phyloP scores from a whole-genome alignment of 179 eudicot species.

The Vitellaria paradoxa region DNA sequence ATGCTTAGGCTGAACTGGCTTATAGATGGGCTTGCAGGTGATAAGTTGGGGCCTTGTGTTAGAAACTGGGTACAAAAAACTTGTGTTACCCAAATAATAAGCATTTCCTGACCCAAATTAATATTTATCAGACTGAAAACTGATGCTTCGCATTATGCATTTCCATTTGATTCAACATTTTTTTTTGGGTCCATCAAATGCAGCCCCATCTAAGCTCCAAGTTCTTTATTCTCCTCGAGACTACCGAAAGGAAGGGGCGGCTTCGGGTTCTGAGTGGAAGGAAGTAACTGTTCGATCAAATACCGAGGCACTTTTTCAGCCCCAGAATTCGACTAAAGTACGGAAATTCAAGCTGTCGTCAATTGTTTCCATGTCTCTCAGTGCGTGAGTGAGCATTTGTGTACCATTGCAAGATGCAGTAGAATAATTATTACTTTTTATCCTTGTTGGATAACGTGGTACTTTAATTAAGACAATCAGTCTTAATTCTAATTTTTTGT shows the following conservation, averaged over 20 bases:
- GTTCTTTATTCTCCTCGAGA: constrained; percentile 71
- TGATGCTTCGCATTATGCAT: not conserved
- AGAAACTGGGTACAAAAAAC: not conserved
- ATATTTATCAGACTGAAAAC: not conserved
- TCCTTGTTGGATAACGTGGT: not conserved
- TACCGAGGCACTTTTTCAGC: constrained; percentile 69
- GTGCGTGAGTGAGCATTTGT: constrained; percentile 44
- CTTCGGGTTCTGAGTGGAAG: constrained; percentile 71
- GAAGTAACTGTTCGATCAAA: constrained; percentile 75
- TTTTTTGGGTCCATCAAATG: constrained; percentile 2
- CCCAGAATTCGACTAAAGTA: constrained; percentile 49
- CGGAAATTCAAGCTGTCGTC: constrained; percentile 60
- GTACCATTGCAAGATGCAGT: not conserved
- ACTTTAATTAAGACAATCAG: too few relatives aligned
- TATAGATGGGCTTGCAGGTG: not conserved
- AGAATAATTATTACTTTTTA: not conserved
- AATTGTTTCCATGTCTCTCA: constrained; percentile 59
- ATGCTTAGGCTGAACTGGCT: not conserved
- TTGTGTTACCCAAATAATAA: not conserved
- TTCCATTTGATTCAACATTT: constrained; percentile 4
- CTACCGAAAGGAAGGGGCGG: constrained; percentile 63
- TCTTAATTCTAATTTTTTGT: too few relatives aligned
- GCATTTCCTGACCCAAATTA: not conserved
- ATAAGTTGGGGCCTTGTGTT: too few relatives aligned
- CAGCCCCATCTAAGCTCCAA: constrained; percentile 86